Evolutionary conservation across 2,329 filamentous ascomycete species (phyloP).

Genomic region (Microdochium nivale): DNA sequence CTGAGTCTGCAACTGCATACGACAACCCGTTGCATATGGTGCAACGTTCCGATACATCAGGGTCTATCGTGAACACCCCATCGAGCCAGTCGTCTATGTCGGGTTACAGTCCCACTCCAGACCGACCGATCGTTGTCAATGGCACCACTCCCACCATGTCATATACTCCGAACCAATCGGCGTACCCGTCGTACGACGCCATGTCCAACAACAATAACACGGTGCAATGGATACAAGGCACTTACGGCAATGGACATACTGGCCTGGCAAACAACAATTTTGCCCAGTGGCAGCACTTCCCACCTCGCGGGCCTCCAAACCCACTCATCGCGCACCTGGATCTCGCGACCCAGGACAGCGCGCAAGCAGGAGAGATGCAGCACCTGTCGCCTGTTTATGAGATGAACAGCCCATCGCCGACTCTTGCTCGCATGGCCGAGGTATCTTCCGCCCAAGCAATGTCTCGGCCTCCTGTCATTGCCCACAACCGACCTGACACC

Average conservation of each 20-base stretch:
- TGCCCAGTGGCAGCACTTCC: constrained; percentile 21
- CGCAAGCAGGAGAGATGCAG: constrained; percentile 33
- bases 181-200: constrained; percentile 2
- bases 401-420: constrained; percentile 62
- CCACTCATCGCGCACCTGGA: constrained; percentile 47
- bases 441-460: constrained; percentile 17
- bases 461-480: constrained; percentile 3
- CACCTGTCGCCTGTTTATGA: constrained; percentile 69
- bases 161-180: constrained; percentile 2
- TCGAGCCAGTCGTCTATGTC: constrained; percentile 9
- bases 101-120: constrained; percentile 18
- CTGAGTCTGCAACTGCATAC: constrained; percentile 18
- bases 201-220: background rate
- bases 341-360: constrained; percentile 38
- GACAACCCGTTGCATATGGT: constrained; percentile 29
- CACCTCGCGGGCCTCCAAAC: constrained; percentile 21
- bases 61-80: constrained; percentile 11
- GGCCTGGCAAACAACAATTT: constrained; percentile 10
- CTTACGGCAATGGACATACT: constrained; percentile 1
- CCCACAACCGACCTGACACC: background rate
- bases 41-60: constrained; percentile 18
- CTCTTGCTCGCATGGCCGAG: constrained; percentile 45
- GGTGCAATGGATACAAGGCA: background rate
- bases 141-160: constrained; percentile 8
- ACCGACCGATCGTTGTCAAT: constrained; percentile 41